These are phyloP conservation scores for Salix arbutifolia DNA, from an alignment of 345 rosid species.

Conservation along the genomic window DNA sequence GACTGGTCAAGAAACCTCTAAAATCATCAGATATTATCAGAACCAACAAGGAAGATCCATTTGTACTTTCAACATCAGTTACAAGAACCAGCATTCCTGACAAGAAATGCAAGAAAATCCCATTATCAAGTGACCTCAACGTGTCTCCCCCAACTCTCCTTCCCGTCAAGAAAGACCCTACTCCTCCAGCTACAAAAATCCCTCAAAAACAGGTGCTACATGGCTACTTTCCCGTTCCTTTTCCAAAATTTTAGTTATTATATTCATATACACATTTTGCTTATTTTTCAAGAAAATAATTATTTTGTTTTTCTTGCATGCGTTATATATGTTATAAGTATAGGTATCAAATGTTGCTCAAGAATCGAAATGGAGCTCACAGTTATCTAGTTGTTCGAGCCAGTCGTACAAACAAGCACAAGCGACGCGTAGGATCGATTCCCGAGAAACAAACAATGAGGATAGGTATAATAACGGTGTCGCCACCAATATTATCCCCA, in stretches of 20 bases:
- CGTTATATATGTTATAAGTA: constrained; percentile 10
- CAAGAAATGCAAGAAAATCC: constrained; percentile 56
- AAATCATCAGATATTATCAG: constrained; percentile 34
- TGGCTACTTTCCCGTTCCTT: not conserved
- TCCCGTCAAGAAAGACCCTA: constrained; percentile 68
- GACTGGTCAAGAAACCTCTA: constrained; percentile 35
- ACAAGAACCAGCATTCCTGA: constrained; percentile 40
- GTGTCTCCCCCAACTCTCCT: constrained; percentile 28
- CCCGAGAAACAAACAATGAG: constrained; percentile 21
- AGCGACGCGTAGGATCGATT: constrained; percentile 15
- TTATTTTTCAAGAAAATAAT: not conserved
- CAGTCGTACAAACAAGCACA: constrained; percentile 42
- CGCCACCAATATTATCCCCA: constrained; percentile 7
- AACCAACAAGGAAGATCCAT: constrained; percentile 66
- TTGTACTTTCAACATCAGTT: constrained; percentile 40
- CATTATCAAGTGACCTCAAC: constrained; percentile 43
- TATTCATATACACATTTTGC: not conserved
- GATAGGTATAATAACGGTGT: constrained; percentile 20
- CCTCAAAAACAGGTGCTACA: constrained; percentile 54
- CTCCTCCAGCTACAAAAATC: constrained; percentile 49
- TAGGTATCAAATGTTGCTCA: constrained; percentile 22
- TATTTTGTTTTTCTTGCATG: not conserved
- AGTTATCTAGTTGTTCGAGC: constrained; percentile 56
- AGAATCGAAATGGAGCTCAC: constrained; percentile 48
- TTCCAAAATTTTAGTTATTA: not conserved